phyloP scores from a whole-genome alignment of 306 rosid species.

The Herpetospermum pedunculosum region DNA sequence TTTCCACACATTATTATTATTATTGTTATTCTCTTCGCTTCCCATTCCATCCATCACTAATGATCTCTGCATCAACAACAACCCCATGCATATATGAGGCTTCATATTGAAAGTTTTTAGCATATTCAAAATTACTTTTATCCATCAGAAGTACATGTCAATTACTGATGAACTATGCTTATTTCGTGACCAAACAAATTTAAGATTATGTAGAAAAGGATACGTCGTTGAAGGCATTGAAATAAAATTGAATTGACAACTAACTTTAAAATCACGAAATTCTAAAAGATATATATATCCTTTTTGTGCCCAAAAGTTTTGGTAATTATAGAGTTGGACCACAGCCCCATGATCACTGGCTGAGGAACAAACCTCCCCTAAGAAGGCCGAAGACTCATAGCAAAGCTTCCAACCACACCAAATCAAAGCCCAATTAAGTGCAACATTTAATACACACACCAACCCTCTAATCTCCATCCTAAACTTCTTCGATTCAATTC shows the following conservation, averaged over 20 bases:
- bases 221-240: too few relatives aligned
- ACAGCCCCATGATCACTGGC: background rate
- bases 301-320: background rate
- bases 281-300: background rate
- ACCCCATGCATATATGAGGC: too few relatives aligned
- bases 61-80: conserved; percentile 17
- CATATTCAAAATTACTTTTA: too few relatives aligned
- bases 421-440: too few relatives aligned
- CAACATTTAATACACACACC: too few relatives aligned
- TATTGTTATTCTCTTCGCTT: conserved; percentile 20
- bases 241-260: background rate
- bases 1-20: conserved; percentile 21
- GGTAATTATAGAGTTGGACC: background rate
- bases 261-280: background rate
- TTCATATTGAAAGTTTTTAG: too few relatives aligned
- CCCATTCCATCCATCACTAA: conserved; percentile 28
- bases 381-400: background rate
- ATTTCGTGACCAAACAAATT: too few relatives aligned
- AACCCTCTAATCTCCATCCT: too few relatives aligned
- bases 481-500: too few relatives aligned
- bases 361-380: background rate
- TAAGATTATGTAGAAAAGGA: too few relatives aligned
- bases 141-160: too few relatives aligned
- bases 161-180: too few relatives aligned
- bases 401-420: background rate